Base-by-base conservation (phyloP, 345 rosid genomes). In the Garcia nutans region DNA sequence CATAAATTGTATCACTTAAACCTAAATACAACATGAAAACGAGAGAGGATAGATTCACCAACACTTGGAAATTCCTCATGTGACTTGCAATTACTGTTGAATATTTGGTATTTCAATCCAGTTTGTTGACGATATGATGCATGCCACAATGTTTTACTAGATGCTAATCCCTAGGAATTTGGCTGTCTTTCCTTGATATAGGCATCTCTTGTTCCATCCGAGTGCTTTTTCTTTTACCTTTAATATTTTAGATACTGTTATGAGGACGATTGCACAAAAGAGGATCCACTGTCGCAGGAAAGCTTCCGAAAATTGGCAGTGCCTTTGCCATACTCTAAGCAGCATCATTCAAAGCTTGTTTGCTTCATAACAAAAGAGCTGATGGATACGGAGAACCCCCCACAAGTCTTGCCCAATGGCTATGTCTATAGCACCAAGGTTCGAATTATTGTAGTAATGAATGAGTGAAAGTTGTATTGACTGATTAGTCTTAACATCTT, bases 301-400 rank as follows among this genome's bases (percentile, higher is more conserved):
- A 88, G 87, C 86, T 96, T 96, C 87, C 77, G 95, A 78, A 92
- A 88, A 82, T 85, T 96, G 76, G 98, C 98, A 55, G 26, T 74
- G 82, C 95, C 95, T 41, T 84, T 96, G 69, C 98, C 99, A 0
- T 93, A 75, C 84, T 96, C 99, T 15, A 96, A 96, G 86, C 99
- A 90, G 88, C 95, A 93, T 76, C 97, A 96, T 77, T 96, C 98
- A 13, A 96, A 96, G 89, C 98, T 96, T 65, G 95, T 96, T 68
- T 96, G 98, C 84, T 93, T 88, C 83, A 93, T 96, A 81, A 88
- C 98, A 19, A 96, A 92, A 84, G 95, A 93, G 83, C 86, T 90
- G 13, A 93, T 96, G 99, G 98, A 96, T 87, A 90, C 99, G 2
- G 99, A 93, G 89, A 96, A 96, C 81, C 99, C 99, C 44, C 99